Base-by-base conservation (phyloP, 2,329 filamentous ascomycete genomes). In the Zalaria obscura region DNA sequence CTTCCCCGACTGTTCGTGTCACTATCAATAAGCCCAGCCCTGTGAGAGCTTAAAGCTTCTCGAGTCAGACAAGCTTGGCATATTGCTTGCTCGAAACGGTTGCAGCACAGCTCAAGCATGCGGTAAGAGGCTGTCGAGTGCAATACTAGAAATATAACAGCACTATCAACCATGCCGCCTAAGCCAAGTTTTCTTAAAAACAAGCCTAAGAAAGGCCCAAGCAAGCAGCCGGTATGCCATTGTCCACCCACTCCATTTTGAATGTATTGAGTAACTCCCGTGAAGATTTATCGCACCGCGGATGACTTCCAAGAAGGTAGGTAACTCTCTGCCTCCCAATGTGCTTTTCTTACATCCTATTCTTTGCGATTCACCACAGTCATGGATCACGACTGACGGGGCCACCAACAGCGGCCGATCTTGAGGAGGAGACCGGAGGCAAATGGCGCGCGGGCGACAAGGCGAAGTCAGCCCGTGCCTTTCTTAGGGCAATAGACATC, bases 361-460 rank as follows among this genome's bases (percentile, higher is more conserved):
- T 18, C 18, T 18, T 18, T 18, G 18, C 18, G 18, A 18, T 18
- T 18, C 18, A 18, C 18, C 18, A 18, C 18, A 18, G 18, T 18
- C 18, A 18, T 34, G 25, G 27, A 5, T 32, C 9, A 38, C 45
- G 31, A 48, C 25, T n/a, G 11, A 32, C 25, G 40, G 32, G 18
- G 18, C 18, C 41, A 4, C 8, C 10, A 25, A 26, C 26, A 42
- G 74, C 70, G 25, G 80, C 78, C 7, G 79, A 83, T 41, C 73
- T 78, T 28, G 69, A 76, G 45, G 80, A 86, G 60, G 77, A 83
- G 57, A 76, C 76, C 4, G 80, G 78, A 5, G 78, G 80, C 47
- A 86, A 86, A 69, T 83, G 80, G 76, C 69, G 80, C 39, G 78
- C 72, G 32, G 81, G 80, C 25, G 80, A 86, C 55, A 70, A 76